A percentile compares a stretch with the other conserved stretches of the same genome.
These are phyloP conservation scores for Medicago lupulina DNA, from an alignment of 306 rosid genomes.

Conservation along the genomic window DNA sequence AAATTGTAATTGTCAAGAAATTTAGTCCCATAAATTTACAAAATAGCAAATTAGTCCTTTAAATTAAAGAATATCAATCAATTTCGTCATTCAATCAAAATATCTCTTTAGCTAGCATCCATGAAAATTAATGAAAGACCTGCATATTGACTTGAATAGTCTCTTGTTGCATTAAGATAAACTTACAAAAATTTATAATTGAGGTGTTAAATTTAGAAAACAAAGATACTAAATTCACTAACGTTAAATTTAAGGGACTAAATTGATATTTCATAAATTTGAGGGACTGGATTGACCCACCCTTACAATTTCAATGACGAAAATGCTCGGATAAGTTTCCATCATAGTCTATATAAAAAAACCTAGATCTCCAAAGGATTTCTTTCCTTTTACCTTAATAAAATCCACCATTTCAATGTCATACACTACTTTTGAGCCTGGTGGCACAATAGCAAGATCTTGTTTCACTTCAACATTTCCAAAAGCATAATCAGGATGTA, in stretches of 20 bases:
- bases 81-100: background rate
- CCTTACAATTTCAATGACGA: background rate
- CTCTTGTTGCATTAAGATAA: too few species aligned
- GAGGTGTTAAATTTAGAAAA: too few species aligned
- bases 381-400: constrained; percentile 53
- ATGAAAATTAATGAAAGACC: background rate
- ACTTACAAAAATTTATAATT: too few species aligned
- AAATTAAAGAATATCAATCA: background rate
- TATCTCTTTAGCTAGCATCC: background rate
- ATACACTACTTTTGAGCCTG: constrained; percentile 56
- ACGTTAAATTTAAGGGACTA: too few species aligned
- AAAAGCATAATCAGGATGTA: constrained; percentile 76
- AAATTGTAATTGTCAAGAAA: background rate
- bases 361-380: background rate
- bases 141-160: background rate
- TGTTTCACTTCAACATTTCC: constrained; percentile 60
- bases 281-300: too few species aligned
- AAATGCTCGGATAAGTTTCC: too few species aligned
- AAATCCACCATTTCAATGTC: constrained; percentile 64
- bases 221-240: too few species aligned
- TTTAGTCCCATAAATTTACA: background rate
- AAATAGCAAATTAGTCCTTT: background rate
- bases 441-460: constrained; percentile 59
- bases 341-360: background rate
- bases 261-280: too few species aligned